phyloP scores from a whole-genome alignment of 2,329 filamentous ascomycete species.

The Aspergillus sp. region DNA sequence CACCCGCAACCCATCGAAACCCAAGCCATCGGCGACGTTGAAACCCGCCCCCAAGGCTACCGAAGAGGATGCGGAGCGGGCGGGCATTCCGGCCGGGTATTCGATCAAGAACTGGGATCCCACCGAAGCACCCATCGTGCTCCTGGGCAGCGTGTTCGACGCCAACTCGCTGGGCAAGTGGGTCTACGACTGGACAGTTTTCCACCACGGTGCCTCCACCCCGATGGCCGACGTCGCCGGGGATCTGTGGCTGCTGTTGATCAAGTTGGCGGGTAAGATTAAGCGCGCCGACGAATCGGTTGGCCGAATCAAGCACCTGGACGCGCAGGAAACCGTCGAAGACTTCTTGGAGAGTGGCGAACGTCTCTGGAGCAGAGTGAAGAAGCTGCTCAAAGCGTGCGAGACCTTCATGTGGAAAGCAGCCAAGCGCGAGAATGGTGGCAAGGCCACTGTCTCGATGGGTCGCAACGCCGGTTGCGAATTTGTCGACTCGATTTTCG shows the following conservation, averaged over 20 bases:
- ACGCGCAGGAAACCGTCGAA: constrained; percentile 72
- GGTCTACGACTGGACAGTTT: constrained; percentile 99
- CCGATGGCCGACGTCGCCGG: constrained; percentile 87
- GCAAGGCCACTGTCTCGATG: constrained; percentile 61
- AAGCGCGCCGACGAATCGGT: constrained; percentile 79
- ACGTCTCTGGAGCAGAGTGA: constrained; percentile 75
- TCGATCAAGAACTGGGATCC: constrained; percentile 99
- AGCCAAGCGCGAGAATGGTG: constrained; percentile 57
- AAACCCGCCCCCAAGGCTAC: constrained; percentile 47
- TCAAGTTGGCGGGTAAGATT: constrained; percentile 87
- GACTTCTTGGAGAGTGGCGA: constrained; percentile 88
- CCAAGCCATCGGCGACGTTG: constrained; percentile 30
- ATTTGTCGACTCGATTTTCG: constrained; percentile 94
- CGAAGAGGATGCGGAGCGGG: constrained; percentile 55
- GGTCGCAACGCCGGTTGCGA: constrained; percentile 88
- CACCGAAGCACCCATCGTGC: constrained; percentile 82
- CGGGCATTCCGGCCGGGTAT: constrained; percentile 76
- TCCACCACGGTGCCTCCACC: constrained; percentile 69
- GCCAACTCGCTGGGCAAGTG: constrained; percentile 96
- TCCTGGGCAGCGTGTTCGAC: constrained; percentile 92
- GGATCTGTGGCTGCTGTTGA: constrained; percentile 89
- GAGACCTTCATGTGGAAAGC: constrained; percentile 93
- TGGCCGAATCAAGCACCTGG: constrained; percentile 60
- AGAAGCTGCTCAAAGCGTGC: constrained; percentile 78
- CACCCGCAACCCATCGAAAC: constrained; percentile 37